phyloP scores from a whole-genome alignment of 2,329 filamentous ascomycete species.

The Diaporthe ampelina region DNA sequence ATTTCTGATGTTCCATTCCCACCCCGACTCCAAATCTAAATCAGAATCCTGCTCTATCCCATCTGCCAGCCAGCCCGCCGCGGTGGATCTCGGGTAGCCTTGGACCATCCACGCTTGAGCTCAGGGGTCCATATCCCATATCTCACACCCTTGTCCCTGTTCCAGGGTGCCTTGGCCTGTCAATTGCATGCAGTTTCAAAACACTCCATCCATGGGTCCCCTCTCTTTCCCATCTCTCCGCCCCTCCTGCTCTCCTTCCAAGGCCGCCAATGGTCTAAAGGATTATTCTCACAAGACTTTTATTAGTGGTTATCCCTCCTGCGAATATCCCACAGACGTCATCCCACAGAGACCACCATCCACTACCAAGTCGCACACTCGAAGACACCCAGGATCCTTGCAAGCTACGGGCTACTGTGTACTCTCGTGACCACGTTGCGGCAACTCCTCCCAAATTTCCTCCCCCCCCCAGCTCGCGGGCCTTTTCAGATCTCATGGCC shows the following conservation, averaged over 20 bases:
- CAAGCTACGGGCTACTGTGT: background rate
- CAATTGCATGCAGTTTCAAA: constrained; percentile 32
- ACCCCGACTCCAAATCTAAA: constrained; percentile 31
- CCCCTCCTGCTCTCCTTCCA: background rate
- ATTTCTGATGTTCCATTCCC: constrained; percentile 33
- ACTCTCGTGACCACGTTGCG: background rate
- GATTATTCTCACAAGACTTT: background rate
- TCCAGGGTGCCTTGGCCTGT: constrained; percentile 20
- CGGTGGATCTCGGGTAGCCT: constrained; percentile 22
- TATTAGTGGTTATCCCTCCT: background rate
- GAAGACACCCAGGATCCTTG: background rate
- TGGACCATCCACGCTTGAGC: constrained; percentile 2
- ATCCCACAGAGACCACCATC: background rate
- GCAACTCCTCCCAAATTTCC: background rate
- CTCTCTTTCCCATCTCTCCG: constrained; percentile 7
- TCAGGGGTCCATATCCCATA: background rate
- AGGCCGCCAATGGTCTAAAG: no score
- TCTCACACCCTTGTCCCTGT: constrained; percentile 1
- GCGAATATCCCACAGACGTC: no score
- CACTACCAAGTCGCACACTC: background rate
- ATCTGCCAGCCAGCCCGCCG: constrained; percentile 14
- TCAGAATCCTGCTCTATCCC: constrained; percentile 12
- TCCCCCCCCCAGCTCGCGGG: background rate
- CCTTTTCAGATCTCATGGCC: background rate
- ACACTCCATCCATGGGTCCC: constrained; percentile 19